These are phyloP conservation scores for Brachypodium distachyon DNA, from an alignment of 202 grass and related monocot species.

Conservation along the genomic window DNA sequence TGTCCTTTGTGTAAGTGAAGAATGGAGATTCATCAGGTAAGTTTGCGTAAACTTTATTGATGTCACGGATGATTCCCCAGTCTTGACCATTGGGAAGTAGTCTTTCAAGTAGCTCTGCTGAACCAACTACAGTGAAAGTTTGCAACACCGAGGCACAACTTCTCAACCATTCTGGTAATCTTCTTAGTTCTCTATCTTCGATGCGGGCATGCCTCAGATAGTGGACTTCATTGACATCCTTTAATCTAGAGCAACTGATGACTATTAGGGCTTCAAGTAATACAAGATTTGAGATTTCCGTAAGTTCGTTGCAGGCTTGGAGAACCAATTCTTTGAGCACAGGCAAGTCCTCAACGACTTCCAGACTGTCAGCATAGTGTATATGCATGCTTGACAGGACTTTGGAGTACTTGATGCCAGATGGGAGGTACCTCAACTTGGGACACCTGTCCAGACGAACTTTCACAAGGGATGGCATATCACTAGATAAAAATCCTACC, in stretches of 20 bases:
- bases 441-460: slow-evolving; percentile 44
- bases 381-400: slow-evolving; percentile 29
- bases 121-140: slow-evolving; percentile 26
- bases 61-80: slow-evolving; percentile 29
- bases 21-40: slow-evolving; percentile 34
- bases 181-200: slow-evolving; percentile 15
- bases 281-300: slow-evolving; percentile 31
- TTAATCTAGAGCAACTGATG: slow-evolving; percentile 11
- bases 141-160: not conserved
- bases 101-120: slow-evolving; percentile 28
- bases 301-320: slow-evolving; percentile 8
- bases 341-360: slow-evolving; percentile 37
- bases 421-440: slow-evolving; percentile 36
- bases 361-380: slow-evolving; percentile 13
- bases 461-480: slow-evolving; percentile 38
- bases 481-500: slow-evolving; percentile 21
- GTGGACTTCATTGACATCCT: not conserved
- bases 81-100: slow-evolving; percentile 29
- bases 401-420: slow-evolving; percentile 27
- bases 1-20: slow-evolving; percentile 41
- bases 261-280: slow-evolving; percentile 32
- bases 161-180: slow-evolving; percentile 30
- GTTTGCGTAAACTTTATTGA: slow-evolving; percentile 35
- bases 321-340: slow-evolving; percentile 35
- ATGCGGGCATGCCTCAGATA: slow-evolving; percentile 25